A percentile compares a stretch with the other conserved stretches of the same genome.
Evolutionary conservation across 1,284 basidiomycete genomes (phyloP).

Genomic region (Fomitopsis palustris): DNA sequence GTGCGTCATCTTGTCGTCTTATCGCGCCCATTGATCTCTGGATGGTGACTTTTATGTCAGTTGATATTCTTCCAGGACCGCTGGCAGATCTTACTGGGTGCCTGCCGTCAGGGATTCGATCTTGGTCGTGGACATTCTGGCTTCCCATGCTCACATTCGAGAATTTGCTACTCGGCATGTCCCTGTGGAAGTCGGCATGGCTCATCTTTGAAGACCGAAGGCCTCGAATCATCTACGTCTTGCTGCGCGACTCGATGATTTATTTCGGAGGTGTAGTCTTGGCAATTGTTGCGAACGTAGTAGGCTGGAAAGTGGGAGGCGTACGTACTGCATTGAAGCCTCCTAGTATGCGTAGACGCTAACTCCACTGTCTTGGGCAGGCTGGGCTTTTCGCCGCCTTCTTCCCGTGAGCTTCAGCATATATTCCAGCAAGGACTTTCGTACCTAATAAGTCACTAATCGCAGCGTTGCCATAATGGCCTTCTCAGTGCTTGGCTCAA

Average conservation of each 20-base stretch:
- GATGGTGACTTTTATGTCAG: neutral
- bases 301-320: neutral
- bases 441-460: neutral
- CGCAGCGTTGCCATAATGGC: neutral
- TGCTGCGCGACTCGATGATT: neutral
- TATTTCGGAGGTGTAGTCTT: neutral
- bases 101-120: neutral
- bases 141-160: neutral
- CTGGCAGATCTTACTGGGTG: neutral
- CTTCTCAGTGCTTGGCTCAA: neutral
- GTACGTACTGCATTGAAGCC: neutral
- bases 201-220: neutral
- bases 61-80: neutral
- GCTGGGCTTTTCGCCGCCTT: neutral
- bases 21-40: neutral
- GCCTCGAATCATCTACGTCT: neutral
- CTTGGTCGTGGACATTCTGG: neutral
- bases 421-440: neutral
- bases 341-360: too few species aligned
- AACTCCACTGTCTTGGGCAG: neutral
- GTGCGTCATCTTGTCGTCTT: neutral
- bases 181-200: neutral
- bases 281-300: neutral
- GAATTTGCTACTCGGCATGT: neutral
- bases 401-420: neutral